A percentile compares a stretch with the other conserved stretches of the same genome.
Evolutionary conservation across 192 early-diverging fungal species (phyloP).

Genomic region (Rhizoclosmatium sp.): DNA sequence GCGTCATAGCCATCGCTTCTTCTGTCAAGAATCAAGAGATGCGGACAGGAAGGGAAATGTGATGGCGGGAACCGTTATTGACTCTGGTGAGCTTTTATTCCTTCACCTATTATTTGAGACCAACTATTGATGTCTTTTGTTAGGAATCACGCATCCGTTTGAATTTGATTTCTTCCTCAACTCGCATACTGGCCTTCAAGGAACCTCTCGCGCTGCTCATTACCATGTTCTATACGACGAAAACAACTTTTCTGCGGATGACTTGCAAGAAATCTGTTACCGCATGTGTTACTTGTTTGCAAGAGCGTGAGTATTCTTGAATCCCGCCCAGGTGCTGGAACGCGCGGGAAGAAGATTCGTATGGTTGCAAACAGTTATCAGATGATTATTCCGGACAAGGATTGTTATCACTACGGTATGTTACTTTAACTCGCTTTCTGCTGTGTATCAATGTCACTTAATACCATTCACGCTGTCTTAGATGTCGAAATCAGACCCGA

Average conservation of each 20-base stretch:
- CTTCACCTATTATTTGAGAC: slow-evolving; percentile 60
- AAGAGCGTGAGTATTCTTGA: slow-evolving; percentile 50
- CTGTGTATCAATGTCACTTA: too few species aligned
- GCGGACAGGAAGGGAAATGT: slow-evolving; percentile 82
- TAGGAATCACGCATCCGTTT: slow-evolving; percentile 74
- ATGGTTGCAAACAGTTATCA: slow-evolving; percentile 30
- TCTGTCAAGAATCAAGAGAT: slow-evolving; percentile 65
- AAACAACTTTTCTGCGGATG: slow-evolving; percentile 76
- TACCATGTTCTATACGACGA: slow-evolving; percentile 92
- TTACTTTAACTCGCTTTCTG: too few species aligned
- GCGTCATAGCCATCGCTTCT: slow-evolving; percentile 71
- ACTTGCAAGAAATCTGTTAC: slow-evolving; percentile 86
- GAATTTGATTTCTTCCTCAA: slow-evolving; percentile 89
- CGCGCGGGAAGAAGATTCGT: slow-evolving; percentile 25
- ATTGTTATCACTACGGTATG: slow-evolving; percentile 41
- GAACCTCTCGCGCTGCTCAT: slow-evolving; percentile 86
- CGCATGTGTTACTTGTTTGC: slow-evolving; percentile 84
- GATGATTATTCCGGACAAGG: slow-evolving; percentile 24
- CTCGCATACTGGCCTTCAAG: slow-evolving; percentile 87
- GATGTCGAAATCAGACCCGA: slow-evolving; percentile 40
- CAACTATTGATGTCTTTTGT: background rate
- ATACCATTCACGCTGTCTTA: background rate
- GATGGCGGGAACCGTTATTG: slow-evolving; percentile 77
- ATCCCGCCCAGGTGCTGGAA: slow-evolving; percentile 11
- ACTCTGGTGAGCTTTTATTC: slow-evolving; percentile 42